These are phyloP conservation scores for Saccharomycopsis fibuligera DNA, from an alignment of 805 yeast genomes.

Conservation along the genomic window DNA sequence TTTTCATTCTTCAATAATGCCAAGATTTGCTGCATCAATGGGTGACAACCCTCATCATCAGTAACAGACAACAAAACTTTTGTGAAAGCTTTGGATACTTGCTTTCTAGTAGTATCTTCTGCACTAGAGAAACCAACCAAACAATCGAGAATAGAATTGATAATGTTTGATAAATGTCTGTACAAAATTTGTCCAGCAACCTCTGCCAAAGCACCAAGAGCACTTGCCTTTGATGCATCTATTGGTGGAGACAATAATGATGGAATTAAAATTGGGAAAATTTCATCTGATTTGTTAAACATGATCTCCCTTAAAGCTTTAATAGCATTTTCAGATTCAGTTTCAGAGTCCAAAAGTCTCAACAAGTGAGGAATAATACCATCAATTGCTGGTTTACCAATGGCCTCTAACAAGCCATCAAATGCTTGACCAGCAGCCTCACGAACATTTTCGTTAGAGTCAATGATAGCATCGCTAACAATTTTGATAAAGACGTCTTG, in stretches of 20 bases:
- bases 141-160: constrained; percentile 66
- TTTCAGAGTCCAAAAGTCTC: constrained; percentile 50
- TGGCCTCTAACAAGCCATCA: constrained; percentile 73
- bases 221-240: constrained; percentile 77
- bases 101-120: constrained; percentile 27
- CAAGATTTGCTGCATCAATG: constrained; percentile 75
- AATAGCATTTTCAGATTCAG: constrained; percentile 66
- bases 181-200: constrained; percentile 84
- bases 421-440: constrained; percentile 89
- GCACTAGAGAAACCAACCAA: constrained; percentile 35
- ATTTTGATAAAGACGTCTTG: constrained; percentile 67
- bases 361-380: constrained; percentile 81
- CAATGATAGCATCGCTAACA: constrained; percentile 74
- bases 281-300: constrained; percentile 82
- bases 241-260: constrained; percentile 77
- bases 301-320: constrained; percentile 86
- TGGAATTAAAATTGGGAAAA: constrained; percentile 91
- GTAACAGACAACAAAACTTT: constrained; percentile 66
- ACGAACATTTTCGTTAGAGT: constrained; percentile 66
- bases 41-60: constrained; percentile 74
- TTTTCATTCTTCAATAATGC: constrained; percentile 74
- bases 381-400: constrained; percentile 84
- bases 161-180: constrained; percentile 64
- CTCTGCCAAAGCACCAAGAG: constrained; percentile 78
- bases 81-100: constrained; percentile 53